These are phyloP conservation scores for Fusarium hainanense DNA, from an alignment of 2,329 filamentous ascomycete genomes.

Conservation along the genomic window DNA sequence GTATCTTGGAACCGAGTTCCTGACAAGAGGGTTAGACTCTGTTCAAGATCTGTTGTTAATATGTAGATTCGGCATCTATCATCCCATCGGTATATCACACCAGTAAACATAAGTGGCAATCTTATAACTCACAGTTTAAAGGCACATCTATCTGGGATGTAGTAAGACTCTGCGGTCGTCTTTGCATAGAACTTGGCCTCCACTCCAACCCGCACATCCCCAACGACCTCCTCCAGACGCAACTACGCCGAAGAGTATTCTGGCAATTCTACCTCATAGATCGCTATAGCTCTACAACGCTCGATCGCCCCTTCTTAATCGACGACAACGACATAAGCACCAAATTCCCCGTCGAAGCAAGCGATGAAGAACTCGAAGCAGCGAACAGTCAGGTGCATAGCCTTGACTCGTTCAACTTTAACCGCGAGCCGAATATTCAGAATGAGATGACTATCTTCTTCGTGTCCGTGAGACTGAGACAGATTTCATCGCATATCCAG, in stretches of 20 bases:
- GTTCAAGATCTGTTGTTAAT: constrained; percentile 35
- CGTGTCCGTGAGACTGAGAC: constrained; percentile 52
- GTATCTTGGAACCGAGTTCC: not conserved
- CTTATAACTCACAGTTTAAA: not conserved
- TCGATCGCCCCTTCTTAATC: constrained; percentile 31
- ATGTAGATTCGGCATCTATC: constrained; percentile 39
- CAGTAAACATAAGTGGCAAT: too few species aligned
- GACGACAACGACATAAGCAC: constrained; percentile 31
- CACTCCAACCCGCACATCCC: not conserved
- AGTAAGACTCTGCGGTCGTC: constrained; percentile 24
- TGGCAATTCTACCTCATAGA: constrained; percentile 42
- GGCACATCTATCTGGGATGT: constrained; percentile 40
- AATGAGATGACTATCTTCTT: constrained; percentile 50
- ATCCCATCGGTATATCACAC: constrained; percentile 22
- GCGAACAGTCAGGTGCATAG: not conserved
- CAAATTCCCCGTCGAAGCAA: constrained; percentile 23
- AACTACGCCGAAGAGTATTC: constrained; percentile 31
- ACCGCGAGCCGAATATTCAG: not conserved
- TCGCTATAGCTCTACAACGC: constrained; percentile 30
- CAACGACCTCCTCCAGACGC: constrained; percentile 18
- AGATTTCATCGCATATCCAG: constrained; percentile 55
- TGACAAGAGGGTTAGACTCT: constrained; percentile 25
- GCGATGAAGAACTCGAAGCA: constrained; percentile 30
- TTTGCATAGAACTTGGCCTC: constrained; percentile 34
- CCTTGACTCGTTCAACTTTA: not conserved